Base-by-base conservation (phyloP, 208 protist species). In the Tritrichomonas foetus region DNA sequence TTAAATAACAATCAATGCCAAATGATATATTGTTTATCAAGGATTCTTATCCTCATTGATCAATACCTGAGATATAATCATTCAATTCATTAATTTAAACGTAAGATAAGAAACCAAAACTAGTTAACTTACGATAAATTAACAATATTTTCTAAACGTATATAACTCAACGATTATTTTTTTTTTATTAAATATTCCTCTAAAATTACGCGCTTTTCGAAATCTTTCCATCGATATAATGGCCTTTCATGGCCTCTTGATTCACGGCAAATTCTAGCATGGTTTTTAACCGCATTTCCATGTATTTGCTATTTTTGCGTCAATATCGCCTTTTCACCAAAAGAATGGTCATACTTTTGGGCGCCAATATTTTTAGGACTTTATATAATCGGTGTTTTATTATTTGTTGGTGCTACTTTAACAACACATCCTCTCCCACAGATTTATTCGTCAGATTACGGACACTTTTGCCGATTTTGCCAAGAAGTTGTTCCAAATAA, bases 241-340 rank as follows among this genome's bases (percentile, higher is more conserved):
- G 78, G 78, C 20, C 27, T 89, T 27, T 89, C 78, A 57, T 89
- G 78, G 78, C 78, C 78, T 89, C 47, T 53, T 9, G 47, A 89
- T 39, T 13, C 47, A 20, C 78, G 39, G 11, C 78, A 89, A 50
- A 39, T 89, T 33, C 41, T 89, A 22, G 78, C 78, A 30, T 89
- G 78, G 78, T 61, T 89, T 61, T 89, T 89, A 89, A 89, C 78
- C 22, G 78, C 78, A 3, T 44, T n/a, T 1, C 41, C 47, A 57
- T 53, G 44, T 13, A 39, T 53, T 57, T n/a, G 20, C 16, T 89
- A 44, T 57, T 89, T 44, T 16, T 1, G 3, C 20, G 53, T 89
- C 39, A 20, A 53, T 61, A 27, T 53, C 57, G n/a, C 78, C 33
- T 22, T 53, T 8, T 53, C 47, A 39, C 5, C 20, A 13, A 0